These are phyloP conservation scores for Paraphaeosphaeria sporulosa DNA, from an alignment of 2,329 filamentous ascomycete genomes.

Conservation along the genomic window DNA sequence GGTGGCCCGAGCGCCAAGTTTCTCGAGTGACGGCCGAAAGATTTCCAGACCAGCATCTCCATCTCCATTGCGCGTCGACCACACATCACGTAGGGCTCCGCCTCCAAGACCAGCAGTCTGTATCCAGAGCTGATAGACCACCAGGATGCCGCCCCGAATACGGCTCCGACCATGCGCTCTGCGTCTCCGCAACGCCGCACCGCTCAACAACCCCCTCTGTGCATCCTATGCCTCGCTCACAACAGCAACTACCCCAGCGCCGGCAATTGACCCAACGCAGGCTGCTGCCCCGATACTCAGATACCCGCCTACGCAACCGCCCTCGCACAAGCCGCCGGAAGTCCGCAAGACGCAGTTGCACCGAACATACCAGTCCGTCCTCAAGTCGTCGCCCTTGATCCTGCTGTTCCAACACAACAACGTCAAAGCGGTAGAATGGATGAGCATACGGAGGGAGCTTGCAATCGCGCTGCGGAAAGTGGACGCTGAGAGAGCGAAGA, in stretches of 20 bases:
- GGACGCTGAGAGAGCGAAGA: constrained; percentile 74
- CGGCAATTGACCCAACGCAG: constrained; percentile 59
- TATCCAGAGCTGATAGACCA: constrained; percentile 10
- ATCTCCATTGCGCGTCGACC: constrained; percentile 33
- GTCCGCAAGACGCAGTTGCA: constrained; percentile 89
- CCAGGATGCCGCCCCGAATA: constrained; percentile 50
- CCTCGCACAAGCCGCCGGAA: constrained; percentile 84
- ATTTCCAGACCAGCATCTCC: constrained; percentile 33
- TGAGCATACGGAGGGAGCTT: constrained; percentile 74
- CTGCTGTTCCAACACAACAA: constrained; percentile 87
- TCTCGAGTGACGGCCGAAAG: constrained; percentile 33
- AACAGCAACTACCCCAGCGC: constrained; percentile 60
- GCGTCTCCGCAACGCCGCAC: constrained; percentile 33
- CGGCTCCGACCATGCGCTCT: constrained; percentile 42
- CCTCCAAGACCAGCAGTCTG: background rate
- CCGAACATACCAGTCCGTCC: constrained; percentile 84
- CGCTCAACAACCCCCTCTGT: constrained; percentile 36
- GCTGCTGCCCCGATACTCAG: constrained; percentile 56
- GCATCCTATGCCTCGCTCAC: constrained; percentile 60
- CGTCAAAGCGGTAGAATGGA: constrained; percentile 76
- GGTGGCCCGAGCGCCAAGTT: constrained; percentile 34
- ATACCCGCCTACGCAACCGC: constrained; percentile 75
- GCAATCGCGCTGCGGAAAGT: constrained; percentile 66
- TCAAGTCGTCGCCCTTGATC: constrained; percentile 84
- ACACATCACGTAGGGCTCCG: constrained; percentile 36